Evolutionary conservation across 306 rosid species (phyloP), one percentile per base, ranked within the genome.

Genomic region (Cicer yamashitae): DNA sequence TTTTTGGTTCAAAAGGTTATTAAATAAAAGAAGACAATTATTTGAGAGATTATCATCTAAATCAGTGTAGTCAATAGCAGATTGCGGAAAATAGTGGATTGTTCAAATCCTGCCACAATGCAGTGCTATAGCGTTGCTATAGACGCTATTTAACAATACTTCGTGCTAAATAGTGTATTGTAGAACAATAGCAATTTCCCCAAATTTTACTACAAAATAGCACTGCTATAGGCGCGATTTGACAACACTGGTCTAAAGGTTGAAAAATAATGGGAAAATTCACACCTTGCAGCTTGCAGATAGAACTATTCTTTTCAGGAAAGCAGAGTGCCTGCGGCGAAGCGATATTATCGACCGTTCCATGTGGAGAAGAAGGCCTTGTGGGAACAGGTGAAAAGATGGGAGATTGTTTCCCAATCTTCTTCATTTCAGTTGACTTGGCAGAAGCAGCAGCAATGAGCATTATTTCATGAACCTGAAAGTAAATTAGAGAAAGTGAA

Each of bases 271-370:
- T 40, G 48, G 43, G 73, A 25, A 72, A 7, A 58, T 48, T 79
- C 82, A 84, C 76, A 77, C 87, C 91, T 86, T 86, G 88, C 75
- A 89, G 51, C 83, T 86, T 80, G 87, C 88, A 79, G 44, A 84
- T 76, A 69, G 90, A 77, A 77, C 80, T 84, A 39, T 81, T 79
- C 67, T 81, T 82, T 45, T 82, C 81, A 79, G 84, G 68, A 74
- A 70, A 78, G 65, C 81, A 73, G 75, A 65, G 82, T 57, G 82
- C 75, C 80, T 71, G 79, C 0, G 73, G 76, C 13, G 87, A 76
- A 74, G 91, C 84, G 47, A 83, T 17, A 54, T 72, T 81, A 47
- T 81, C 62, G 37, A 77, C 20, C 54, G 82, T 73, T 38, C 70
- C 88, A 45, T 73, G 87, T 56, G 82, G 82, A 3, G 82, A 84